Evolutionary conservation across 73 alveolate genomes (phyloP).

Genomic region (Stentor roeselii): DNA sequence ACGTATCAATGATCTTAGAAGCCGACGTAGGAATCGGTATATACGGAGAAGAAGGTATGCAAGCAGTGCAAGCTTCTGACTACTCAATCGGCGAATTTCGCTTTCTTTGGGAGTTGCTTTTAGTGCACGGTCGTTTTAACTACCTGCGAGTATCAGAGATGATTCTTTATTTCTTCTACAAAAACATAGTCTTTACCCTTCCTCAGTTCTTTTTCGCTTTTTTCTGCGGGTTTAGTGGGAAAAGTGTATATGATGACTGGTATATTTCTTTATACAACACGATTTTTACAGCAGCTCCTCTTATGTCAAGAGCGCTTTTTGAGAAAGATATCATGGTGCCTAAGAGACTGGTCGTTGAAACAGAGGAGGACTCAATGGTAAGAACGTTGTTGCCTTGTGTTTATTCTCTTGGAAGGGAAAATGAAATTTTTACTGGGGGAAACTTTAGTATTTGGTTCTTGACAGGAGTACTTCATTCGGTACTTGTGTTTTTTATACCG

Average conservation of each 20-base stretch:
- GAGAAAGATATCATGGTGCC: constrained; percentile 74
- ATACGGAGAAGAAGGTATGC: constrained; percentile 96
- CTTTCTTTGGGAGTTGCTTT: constrained; percentile 64
- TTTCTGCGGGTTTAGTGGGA: constrained; percentile 73
- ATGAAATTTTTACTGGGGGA: constrained; percentile 38
- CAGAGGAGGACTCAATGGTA: constrained; percentile 22
- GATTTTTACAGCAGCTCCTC: constrained; percentile 94
- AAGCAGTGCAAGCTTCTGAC: constrained; percentile 91
- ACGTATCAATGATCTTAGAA: constrained; percentile 90
- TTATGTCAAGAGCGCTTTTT: constrained; percentile 79
- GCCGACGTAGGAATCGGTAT: constrained; percentile 95
- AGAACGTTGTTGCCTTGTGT: constrained; percentile 34
- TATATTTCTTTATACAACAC: constrained; percentile 90
- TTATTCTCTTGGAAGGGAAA: constrained; percentile 41
- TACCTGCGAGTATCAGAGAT: constrained; percentile 72
- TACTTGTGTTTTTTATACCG: constrained; percentile 30
- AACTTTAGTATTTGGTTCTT: constrained; percentile 34
- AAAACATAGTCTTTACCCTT: constrained; percentile 88
- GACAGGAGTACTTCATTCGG: constrained; percentile 34
- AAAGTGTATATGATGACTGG: constrained; percentile 88
- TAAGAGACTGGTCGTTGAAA: constrained; percentile 18
- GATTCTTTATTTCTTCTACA: constrained; percentile 85
- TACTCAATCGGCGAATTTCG: constrained; percentile 87
- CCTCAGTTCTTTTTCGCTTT: constrained; percentile 84
- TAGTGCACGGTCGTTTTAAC: constrained; percentile 77